Percentiles rank a stretch among this genome's conserved stretches.
phyloP scores from a whole-genome alignment of 306 rosid species.

The Cucurbita ficifolia region DNA sequence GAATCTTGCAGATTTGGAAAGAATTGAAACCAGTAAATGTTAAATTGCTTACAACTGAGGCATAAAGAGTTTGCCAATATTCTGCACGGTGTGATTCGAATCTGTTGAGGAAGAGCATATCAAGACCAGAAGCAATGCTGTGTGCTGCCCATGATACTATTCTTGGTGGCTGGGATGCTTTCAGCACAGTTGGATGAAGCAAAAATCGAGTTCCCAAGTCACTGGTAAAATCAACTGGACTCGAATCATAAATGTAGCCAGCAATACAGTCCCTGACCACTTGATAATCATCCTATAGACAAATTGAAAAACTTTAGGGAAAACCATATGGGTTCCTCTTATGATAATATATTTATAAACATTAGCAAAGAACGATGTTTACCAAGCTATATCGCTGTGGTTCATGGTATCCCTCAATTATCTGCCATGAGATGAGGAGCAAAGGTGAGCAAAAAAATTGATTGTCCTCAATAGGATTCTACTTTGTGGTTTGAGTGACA shows the following conservation, averaged over 20 bases:
- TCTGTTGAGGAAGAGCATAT: slow-evolving; percentile 69
- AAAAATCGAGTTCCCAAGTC: slow-evolving; percentile 76
- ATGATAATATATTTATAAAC: neutral
- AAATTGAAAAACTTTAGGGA: neutral
- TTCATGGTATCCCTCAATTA: slow-evolving; percentile 48
- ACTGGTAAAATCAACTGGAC: slow-evolving; percentile 95
- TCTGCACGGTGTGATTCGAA: slow-evolving; percentile 91
- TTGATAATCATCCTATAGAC: slow-evolving; percentile 48
- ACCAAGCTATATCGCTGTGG: slow-evolving; percentile 44
- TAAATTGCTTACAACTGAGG: slow-evolving; percentile 54
- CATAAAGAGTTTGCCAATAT: slow-evolving; percentile 82
- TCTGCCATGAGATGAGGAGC: slow-evolving; percentile 26
- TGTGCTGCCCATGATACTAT: slow-evolving; percentile 65
- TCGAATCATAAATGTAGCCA: slow-evolving; percentile 81
- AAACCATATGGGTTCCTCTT: neutral
- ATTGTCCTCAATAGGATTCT: neutral
- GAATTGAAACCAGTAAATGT: neutral
- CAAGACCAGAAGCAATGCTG: slow-evolving; percentile 75
- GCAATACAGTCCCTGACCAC: slow-evolving; percentile 71
- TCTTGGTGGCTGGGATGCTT: slow-evolving; percentile 67
- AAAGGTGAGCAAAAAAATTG: neutral
- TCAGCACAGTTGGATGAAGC: slow-evolving; percentile 65
- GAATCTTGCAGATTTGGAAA: neutral
- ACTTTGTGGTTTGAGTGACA: slow-evolving; percentile 1
- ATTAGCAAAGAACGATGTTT: slow-evolving; percentile 13